Evolutionary conservation across 2,329 filamentous ascomycete species (phyloP), one percentile per base, ranked within the genome.

Genomic region (Pyrenophora graminea): DNA sequence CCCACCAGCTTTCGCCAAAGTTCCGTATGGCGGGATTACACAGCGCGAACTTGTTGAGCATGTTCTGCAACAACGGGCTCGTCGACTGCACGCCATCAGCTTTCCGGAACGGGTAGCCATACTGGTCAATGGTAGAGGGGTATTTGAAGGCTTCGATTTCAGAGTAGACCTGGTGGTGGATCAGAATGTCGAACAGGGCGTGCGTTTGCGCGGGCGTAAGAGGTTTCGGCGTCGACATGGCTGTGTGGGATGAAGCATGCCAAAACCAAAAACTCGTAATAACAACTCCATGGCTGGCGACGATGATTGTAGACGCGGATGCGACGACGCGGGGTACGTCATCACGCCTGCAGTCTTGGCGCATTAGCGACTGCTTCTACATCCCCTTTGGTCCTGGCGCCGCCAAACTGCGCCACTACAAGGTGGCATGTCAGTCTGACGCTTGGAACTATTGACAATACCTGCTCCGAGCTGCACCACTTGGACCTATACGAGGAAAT

Each of bases 81-180:
- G 75, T 76, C 1, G 81, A 79, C 6, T 83, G 83, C 31, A 68
- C 67, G 53, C 71, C 67, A 27, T 74, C 66, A 27, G 59, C 68
- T 57, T 68, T 78, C 51, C 72, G 74, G 70, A 92, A 91, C 0
- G 89, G 89, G 56, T 82, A 84, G 12, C 89, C 89, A 75, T 90
- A 91, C 18, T 78, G 72, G 51, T 81, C 77, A 52, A 91, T 86
- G 23, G 85, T 82, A 2, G 79, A 75, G 0, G 87, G 82, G 32
- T 80, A 73, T 63, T 86, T 89, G 79, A 92, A 91, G 54, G 80
- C 81, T 66, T 87, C 82, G 54, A 91, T 88, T 72, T 94, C 89
- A 10, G 80, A 72, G 70, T 83, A 82, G 34, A 79, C 77, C 61
- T 82, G 77, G 68, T 79, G 74, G 64, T 82, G 80, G 48, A 78